Percentiles rank a stretch among this genome's conserved stretches.
phyloP scores from a whole-genome alignment of 495 filamentous ascomycete species.

The Xylaria cubensis region DNA sequence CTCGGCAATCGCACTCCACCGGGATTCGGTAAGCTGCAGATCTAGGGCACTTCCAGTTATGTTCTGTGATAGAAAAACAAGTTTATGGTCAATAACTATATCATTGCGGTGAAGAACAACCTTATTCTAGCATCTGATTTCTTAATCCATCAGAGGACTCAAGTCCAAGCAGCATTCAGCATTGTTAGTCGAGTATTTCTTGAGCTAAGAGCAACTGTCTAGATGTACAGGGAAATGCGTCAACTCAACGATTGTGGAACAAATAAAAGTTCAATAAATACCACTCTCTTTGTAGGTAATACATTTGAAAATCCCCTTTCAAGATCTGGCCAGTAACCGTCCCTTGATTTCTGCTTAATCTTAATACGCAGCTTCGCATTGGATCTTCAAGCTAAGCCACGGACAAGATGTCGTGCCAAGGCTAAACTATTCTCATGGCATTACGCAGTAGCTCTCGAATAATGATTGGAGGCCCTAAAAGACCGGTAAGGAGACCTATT shows the following conservation, averaged over 20 bases:
- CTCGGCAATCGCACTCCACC: conserved; percentile 18
- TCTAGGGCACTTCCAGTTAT: background rate
- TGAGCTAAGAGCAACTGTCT: background rate
- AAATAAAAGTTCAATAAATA: background rate
- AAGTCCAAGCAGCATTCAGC: background rate
- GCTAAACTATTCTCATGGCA: background rate
- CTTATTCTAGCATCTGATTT: background rate
- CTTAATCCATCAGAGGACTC: background rate
- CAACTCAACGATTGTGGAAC: background rate
- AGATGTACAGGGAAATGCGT: background rate
- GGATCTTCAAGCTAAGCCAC: background rate
- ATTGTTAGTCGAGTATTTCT: background rate
- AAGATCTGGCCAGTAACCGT: background rate
- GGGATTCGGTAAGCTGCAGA: conserved; percentile 13
- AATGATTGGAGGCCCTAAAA: background rate
- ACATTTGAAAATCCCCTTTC: background rate
- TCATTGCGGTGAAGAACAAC: background rate
- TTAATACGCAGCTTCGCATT: background rate
- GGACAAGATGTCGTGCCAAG: background rate
- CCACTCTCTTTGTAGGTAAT: background rate
- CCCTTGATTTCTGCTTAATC: background rate
- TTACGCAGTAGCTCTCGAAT: background rate
- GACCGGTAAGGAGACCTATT: background rate
- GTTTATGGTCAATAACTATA: background rate
- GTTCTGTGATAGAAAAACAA: background rate